Base-by-base conservation (phyloP, 2,329 filamentous ascomycete species). In the Pseudofabraea citricarpa region DNA sequence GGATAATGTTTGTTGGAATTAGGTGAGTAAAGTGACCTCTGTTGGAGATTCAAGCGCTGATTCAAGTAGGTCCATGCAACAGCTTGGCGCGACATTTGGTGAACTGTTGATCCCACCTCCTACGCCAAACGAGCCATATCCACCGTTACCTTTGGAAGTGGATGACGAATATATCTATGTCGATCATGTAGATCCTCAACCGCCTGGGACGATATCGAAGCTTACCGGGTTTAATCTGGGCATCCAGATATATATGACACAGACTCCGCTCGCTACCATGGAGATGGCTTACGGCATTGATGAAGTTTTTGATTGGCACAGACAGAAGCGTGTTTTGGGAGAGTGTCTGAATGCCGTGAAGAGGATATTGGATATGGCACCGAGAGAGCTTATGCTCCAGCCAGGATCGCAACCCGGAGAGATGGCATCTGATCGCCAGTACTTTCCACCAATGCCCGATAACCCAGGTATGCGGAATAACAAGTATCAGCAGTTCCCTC, bases 211-310 rank as follows among this genome's bases (percentile, higher is more conserved):
- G 1, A 68, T 90, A 1, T 86, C 89, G 0, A 74, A 85, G 27
- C 69, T 95, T 36, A 80, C 84, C 0, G 90, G 87, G 0, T 95
- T 94, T 69, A 90, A 90, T 47, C 77, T 85, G 44, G 89, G 83
- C 47, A 81, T 89, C 24, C 79, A 83, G 40, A 80, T 93, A 26
- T 94, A 88, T 62, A 77, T 78, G 53, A 90, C 88, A 2, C 93
- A 91, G 73, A 88, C 87, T 44, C 74, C 82, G 4, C 68, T 94
- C 4, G 77, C 86, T 1, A 85, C 85, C n/a, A 79, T 90, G 56
- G 89, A 95, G 57, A 77, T 90, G 60, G 84, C 85, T 2, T 90
- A 90, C 61, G 88, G 88, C 9, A 83, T 88, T 55, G 83, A 85
- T 45, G 81, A 83, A 24, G 72, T 91, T 8, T 83, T 85, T 40